Base-by-base conservation (phyloP, 2,329 filamentous ascomycete species). In the Penicillium sp. region DNA sequence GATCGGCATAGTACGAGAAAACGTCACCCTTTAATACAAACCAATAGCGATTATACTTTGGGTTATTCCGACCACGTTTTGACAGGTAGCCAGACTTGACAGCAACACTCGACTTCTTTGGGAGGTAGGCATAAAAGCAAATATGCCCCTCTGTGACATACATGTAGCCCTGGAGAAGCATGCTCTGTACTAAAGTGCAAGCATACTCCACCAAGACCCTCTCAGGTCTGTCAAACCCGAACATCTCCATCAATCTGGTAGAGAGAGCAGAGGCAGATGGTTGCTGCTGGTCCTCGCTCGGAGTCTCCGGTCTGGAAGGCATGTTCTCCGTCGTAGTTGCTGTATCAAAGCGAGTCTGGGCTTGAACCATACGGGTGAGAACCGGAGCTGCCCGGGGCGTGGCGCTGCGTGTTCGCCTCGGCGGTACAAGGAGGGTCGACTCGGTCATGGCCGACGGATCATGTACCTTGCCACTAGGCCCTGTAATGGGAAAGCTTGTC, bases 101-200 rank as follows among this genome's bases (percentile, higher is more conserved):
- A 14, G 86, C 79, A 44, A 84, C 77, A 57, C 87, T 81, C 42
- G 86, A 82, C 76, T 93, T 95, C 74, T 90, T 94, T 6, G 89
- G 89, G n/a, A 97, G 78, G 65, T 96, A 96, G 31, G 93, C 89
- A 65, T 96, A 97, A 67, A 97, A 98, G 70, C 90, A 96, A 51
- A 97, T 86, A 65, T 98, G 93, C 58, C 85, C 86, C 51, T 86
- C 77, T 0, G 93, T 97, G 62, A 98, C 87, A 70, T 97, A 97
- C 78, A 98, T 85, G 66, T 93, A 96, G 5, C 93, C 93, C 64
- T 96, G 89, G 7, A 97, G 77, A 24, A 97, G 74, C 36, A 95
- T 89, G 62, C 86, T 95, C 66, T 96, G 89, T 27, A 97, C 73
- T 31, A 97, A 74, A 84, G 89, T 96, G 70, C 91, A 97, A 7